Base-by-base conservation (phyloP, 2,329 filamentous ascomycete genomes). In the Cordyceps farinosa region DNA sequence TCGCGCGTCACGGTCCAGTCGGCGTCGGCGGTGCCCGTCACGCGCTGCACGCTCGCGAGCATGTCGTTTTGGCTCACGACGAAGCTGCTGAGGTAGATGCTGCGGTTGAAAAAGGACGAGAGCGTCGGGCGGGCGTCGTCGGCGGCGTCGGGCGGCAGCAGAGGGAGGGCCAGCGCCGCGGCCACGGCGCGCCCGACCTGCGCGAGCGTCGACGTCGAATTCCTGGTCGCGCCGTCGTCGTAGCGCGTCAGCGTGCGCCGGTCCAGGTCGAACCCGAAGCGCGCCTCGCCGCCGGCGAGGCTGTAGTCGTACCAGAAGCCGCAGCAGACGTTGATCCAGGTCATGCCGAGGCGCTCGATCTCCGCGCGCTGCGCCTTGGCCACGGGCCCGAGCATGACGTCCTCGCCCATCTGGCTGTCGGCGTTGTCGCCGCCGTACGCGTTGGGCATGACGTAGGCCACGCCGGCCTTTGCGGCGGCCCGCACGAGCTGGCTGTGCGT, bases 41-140 rank as follows among this genome's bases (percentile, higher is more conserved):
- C 86, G 0, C 84, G 82, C 67, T 86, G 79, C 15, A 87, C 75
- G 32, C 80, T 81, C 45, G 82, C 82, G 64, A 90, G 79, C 74
- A 90, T 88, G 7, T 90, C 87, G 30, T 77, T 78, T 70, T 90
- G 88, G 65, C 72, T 84, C 62, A 88, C 66, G 1, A 75, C 69
- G 73, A 88, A 90, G 56, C 82, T 85, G 42, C 75, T 76, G n/a
- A 87, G 62, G 66, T 79, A 83, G 6, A 87, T 67, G 3, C 66
- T 64, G 58, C 78, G 76, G 71, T 86, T 84, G 74, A 71, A n/a
- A 86, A 0, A 79, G 68, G 1, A 66, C 63, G 29, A 86, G 0
- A 79, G 69, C 1, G 68, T 66, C 3, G 72, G 51, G 73, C 78
- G 9, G n/a, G 71, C 68, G 3, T 63, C 52, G 11, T 72, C 1